These are phyloP conservation scores for Colletotrichum cuscutae DNA, from an alignment of 2,329 filamentous ascomycete genomes.

Conservation along the genomic window DNA sequence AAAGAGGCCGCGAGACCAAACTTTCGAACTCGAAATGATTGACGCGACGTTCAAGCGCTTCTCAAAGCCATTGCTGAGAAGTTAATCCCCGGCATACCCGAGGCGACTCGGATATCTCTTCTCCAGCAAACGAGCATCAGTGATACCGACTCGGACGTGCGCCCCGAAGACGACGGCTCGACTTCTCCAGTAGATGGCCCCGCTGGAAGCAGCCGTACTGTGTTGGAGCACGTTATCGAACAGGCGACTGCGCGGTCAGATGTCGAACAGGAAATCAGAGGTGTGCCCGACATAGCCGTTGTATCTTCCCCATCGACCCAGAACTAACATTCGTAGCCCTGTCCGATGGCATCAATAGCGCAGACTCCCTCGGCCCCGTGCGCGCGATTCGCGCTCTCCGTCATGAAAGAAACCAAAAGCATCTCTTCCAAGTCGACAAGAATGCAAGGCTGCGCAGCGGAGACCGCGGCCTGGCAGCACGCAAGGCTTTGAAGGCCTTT, in stretches of 20 bases:
- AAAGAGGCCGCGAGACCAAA: background rate
- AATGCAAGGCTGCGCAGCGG: slow-evolving; percentile 80
- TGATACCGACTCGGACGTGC: slow-evolving; percentile 41
- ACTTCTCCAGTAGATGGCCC: slow-evolving; percentile 9
- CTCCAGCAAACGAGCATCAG: slow-evolving; percentile 72
- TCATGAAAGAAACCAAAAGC: slow-evolving; percentile 69
- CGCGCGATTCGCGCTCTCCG: slow-evolving; percentile 70
- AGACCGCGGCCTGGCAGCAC: slow-evolving; percentile 76
- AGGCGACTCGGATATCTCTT: slow-evolving; percentile 72
- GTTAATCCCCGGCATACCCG: slow-evolving; percentile 79
- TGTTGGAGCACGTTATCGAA: slow-evolving; percentile 76
- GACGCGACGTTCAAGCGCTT: slow-evolving; percentile 59
- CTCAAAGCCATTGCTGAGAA: slow-evolving; percentile 81
- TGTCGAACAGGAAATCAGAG: slow-evolving; percentile 68
- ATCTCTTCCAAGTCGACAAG: slow-evolving; percentile 76
- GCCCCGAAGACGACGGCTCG: background rate
- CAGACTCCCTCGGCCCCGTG: slow-evolving; percentile 67
- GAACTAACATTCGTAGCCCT: slow-evolving; percentile 55
- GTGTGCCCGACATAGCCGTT: slow-evolving; percentile 46
- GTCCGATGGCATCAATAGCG: slow-evolving; percentile 68
- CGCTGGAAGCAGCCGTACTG: slow-evolving; percentile 47
- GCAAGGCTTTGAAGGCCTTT: slow-evolving; percentile 77
- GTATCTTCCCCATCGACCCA: background rate
- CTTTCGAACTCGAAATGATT: background rate
- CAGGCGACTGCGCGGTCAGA: slow-evolving; percentile 65